Base-by-base conservation (phyloP, 2,329 filamentous ascomycete species). In the Penicillium sp. region DNA sequence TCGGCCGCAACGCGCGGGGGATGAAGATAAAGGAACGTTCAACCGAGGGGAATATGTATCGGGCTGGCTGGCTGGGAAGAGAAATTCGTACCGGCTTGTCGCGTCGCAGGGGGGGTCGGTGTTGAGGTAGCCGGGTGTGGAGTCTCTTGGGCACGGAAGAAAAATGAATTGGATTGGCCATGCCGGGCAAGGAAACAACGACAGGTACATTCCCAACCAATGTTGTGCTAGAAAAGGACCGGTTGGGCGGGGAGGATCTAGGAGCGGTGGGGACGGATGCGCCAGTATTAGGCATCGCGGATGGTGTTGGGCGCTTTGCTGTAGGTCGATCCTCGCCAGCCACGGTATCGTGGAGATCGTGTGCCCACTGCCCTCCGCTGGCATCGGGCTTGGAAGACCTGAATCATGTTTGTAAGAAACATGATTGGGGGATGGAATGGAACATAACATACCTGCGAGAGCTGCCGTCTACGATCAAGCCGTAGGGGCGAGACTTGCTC, bases 21-120 rank as follows among this genome's bases (percentile, higher is more conserved):
- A 99, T 99, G 77, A 99, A 99, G 68, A 97, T 96, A 75, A 99
- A 99, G 0, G 94, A 97, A 63, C 94, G 84, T 68, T 97, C 93
- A 47, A 85, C 82, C 2, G 92, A 89, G 6, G 94, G 94, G 76
- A 94, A 96, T 60, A 97, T 93, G 75, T 97, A 97, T 62, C 90
- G 86, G 37, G 91, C 90, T 13, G 86, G 81, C 62, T 89, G 84
- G 29, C 89, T 83, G 2, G 94, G 93, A 42, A 99, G 81, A 9
- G 92, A 97, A 65, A 99, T 91, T 50, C 94, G 89, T 41, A 97
- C 94, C 8, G 94, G 94, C 73, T 97, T 99, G 78, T 99, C 94
- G 67, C 94, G 88, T 62, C 94, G 89, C 49, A 99, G 84, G 51
- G 94, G 94, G 21, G 94, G 94, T 23, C 94, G 88, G 75, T 97